These are phyloP conservation scores for Colletotrichum graminicola DNA, from an alignment of 2,329 filamentous ascomycete genomes.

Conservation along the genomic window DNA sequence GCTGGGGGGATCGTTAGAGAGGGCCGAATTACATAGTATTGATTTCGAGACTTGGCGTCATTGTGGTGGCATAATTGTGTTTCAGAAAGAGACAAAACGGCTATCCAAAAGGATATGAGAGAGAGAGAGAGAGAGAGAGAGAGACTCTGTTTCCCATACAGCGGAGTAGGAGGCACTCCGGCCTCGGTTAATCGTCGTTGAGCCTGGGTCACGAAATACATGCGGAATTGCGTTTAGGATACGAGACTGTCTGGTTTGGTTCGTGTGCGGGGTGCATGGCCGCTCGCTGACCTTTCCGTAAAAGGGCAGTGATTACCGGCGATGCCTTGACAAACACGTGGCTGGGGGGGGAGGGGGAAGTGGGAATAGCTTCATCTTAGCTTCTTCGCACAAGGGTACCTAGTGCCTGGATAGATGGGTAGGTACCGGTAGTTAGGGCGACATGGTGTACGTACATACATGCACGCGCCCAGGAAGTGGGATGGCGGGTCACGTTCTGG, in stretches of 20 bases:
- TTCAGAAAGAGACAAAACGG: not conserved
- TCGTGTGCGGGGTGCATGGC: not conserved
- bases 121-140: not conserved
- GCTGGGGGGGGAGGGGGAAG: not conserved
- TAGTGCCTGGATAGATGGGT: too few relatives aligned
- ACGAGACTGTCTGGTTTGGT: not conserved
- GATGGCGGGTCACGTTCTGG: not conserved
- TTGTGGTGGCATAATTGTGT: not conserved
- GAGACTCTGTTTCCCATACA: not conserved
- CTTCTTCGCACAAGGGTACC: too few relatives aligned
- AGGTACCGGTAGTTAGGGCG: not conserved
- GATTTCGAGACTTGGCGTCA: not conserved
- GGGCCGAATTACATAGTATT: not conserved
- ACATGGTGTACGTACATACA: not conserved
- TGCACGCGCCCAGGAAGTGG: slow-evolving; percentile 24
- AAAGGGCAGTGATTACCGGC: not conserved
- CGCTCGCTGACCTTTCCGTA: not conserved
- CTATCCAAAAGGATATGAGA: too few relatives aligned
- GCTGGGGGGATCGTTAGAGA: not conserved
- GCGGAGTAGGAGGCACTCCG: not conserved
- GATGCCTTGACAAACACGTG: slow-evolving; percentile 1
- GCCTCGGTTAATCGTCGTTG: not conserved
- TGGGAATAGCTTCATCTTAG: slow-evolving; percentile 37
- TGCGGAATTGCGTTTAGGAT: not conserved
- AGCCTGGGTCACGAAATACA: not conserved